These are phyloP conservation scores for Diaporthe ampelina DNA, from an alignment of 2,329 filamentous ascomycete genomes.

Conservation along the genomic window DNA sequence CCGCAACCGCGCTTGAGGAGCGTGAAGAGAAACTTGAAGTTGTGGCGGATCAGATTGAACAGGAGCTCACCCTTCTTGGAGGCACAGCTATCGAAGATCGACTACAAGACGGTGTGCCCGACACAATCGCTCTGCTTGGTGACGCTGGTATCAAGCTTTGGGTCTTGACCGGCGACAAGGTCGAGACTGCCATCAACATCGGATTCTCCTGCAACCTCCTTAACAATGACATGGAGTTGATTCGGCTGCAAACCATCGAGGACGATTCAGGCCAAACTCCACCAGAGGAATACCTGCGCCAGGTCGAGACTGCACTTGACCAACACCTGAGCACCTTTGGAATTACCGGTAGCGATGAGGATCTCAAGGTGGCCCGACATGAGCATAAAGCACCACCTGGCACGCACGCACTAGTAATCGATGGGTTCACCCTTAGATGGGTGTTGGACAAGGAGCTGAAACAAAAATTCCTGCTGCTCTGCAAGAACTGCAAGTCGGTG, in stretches of 20 bases:
- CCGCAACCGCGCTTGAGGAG: slow-evolving; percentile 84
- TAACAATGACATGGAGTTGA: slow-evolving; percentile 97
- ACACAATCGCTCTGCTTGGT: slow-evolving; percentile 91
- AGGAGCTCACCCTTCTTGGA: slow-evolving; percentile 87
- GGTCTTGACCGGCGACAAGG: slow-evolving; percentile 98
- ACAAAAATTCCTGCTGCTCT: slow-evolving; percentile 94
- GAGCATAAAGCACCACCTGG: slow-evolving; percentile 89
- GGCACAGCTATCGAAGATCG: slow-evolving; percentile 98
- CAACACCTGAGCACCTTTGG: slow-evolving; percentile 79
- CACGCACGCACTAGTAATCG: slow-evolving; percentile 94
- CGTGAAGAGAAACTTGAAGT: slow-evolving; percentile 94
- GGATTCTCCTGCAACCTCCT: slow-evolving; percentile 98
- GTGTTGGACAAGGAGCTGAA: slow-evolving; percentile 85
- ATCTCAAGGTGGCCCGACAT: slow-evolving; percentile 82
- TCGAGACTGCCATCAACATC: slow-evolving; percentile 99
- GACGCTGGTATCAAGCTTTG: slow-evolving; percentile 98
- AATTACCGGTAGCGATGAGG: slow-evolving; percentile 87
- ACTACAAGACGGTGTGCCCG: slow-evolving; percentile 95
- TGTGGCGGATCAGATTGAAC: slow-evolving; percentile 91
- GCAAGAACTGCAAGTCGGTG: slow-evolving; percentile 97
- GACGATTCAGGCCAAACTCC: slow-evolving; percentile 68
- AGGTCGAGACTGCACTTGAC: slow-evolving; percentile 80
- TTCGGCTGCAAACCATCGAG: slow-evolving; percentile 88
- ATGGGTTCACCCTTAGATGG: slow-evolving; percentile 92
- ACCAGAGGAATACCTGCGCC: slow-evolving; percentile 65